Conservation (phyloP, 352 stramenopile species). For the Globisporangium abappressorium region DNA sequence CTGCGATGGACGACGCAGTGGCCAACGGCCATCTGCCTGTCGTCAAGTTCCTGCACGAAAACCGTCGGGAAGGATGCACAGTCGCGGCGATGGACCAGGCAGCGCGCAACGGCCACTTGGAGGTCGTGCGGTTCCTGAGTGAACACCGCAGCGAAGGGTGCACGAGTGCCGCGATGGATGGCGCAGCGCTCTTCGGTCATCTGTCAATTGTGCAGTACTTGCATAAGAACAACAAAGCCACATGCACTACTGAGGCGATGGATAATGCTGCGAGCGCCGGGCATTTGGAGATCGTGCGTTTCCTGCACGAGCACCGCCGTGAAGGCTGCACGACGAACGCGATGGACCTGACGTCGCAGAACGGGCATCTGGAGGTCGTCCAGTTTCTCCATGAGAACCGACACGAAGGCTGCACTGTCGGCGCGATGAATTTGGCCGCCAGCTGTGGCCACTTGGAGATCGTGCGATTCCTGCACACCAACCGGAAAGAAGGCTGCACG, state of each 20-base stretch:
- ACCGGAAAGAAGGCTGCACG: constrained; percentile 13
- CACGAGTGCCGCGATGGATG: constrained; percentile 1
- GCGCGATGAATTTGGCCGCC: constrained; percentile 10
- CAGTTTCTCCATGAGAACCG: constrained; percentile 14
- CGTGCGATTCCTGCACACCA: constrained; percentile 8
- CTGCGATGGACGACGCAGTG: constrained; percentile 2
- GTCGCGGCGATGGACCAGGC: not conserved
- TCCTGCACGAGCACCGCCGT: constrained; percentile 3
- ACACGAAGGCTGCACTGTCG: constrained; percentile 10
- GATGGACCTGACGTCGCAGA: constrained; percentile 6
- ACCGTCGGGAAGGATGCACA: not conserved
- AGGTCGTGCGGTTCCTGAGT: not conserved
- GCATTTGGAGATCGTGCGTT: constrained; percentile 14
- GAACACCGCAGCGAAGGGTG: not conserved
- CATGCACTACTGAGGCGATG: constrained; percentile 8
- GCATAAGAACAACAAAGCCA: not conserved
- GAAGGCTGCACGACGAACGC: constrained; percentile 15
- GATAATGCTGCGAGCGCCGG: constrained; percentile 8
- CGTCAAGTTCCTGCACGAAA: constrained; percentile 3
- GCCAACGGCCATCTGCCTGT: constrained; percentile 1
- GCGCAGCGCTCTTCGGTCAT: not conserved
- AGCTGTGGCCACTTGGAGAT: constrained; percentile 9
- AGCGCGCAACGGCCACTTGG: constrained; percentile 1
- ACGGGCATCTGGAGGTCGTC: constrained; percentile 6
- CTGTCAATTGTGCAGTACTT: not conserved